Evolutionary conservation across 352 stramenopile species (phyloP).

Genomic region (Phytopythium delawarense): DNA sequence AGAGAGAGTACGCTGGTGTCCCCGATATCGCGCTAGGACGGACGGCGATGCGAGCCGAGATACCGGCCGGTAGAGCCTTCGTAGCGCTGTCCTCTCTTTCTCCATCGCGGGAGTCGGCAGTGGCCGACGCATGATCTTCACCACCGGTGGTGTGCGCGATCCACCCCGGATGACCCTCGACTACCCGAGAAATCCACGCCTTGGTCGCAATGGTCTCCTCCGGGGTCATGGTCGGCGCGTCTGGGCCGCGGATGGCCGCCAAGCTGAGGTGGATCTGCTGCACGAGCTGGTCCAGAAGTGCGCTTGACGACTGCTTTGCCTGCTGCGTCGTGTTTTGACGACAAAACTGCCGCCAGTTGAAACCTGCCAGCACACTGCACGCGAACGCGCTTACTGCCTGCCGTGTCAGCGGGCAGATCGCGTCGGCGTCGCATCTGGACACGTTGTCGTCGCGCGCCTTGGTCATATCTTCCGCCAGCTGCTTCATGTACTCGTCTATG

Average conservation of each 20-base stretch:
- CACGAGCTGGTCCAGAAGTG: background rate
- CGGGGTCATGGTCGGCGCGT: background rate
- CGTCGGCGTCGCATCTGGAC: background rate
- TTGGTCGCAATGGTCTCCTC: background rate
- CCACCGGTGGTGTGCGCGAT: background rate
- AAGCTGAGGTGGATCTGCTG: background rate
- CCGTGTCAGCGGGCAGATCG: background rate
- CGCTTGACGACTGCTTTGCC: background rate
- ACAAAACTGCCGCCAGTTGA: constrained; percentile 43
- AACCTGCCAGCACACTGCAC: constrained; percentile 24
- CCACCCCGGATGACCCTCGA: background rate
- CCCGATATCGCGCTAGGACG: background rate
- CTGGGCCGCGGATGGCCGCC: background rate
- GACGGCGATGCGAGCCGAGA: constrained; percentile 2
- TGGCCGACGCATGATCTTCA: background rate
- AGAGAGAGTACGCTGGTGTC: background rate
- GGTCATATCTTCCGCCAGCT: constrained; percentile 41
- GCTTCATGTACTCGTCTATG: constrained; percentile 70
- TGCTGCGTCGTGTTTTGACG: constrained; percentile 9
- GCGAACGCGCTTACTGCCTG: constrained; percentile 9
- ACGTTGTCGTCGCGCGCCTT: background rate
- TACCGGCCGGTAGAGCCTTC: background rate
- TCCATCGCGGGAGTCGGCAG: background rate
- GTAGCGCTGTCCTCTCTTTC: background rate
- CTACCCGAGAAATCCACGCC: background rate